Base-by-base conservation (phyloP, 75 land plant species). In the Azolla pinnata region DNA sequence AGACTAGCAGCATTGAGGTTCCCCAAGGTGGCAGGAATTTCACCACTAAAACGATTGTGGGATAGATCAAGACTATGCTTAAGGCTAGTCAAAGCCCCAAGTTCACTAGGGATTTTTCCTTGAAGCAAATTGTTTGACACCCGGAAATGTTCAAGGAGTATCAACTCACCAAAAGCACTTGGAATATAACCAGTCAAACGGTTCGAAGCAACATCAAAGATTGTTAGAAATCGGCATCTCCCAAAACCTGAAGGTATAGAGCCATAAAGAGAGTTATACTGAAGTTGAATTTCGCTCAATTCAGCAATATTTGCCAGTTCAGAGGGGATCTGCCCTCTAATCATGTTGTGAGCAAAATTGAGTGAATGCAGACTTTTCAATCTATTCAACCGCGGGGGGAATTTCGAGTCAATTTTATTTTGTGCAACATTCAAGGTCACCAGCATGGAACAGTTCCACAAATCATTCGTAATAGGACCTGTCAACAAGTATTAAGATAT, bases 271-370 rank as follows among this genome's bases (percentile, higher is more conserved):
- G 60, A 63, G 67, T 86, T 86, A 27, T 67, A 32, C 18, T 71
- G 59, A 12, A 86, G 66, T 29, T 69, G 60, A 18, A 86, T 64
- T 27, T 70, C 74, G 1, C 60, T 61, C 24, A 91, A 73, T 16
- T 80, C 57, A 12, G 51, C 55, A 0, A 75, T 70, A 21, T 54
- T 54, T 31, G 77, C 30, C 24, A 80, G 57, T 56, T 75, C 60
- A 19, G 49, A 57, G 18, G 81, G 83, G 28, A 82, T 34, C 3
- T 65, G 35, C 38, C 81, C 84, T 10, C 69, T 59, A 5, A 85
- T 60, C 12, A 55, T 66, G 61, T 91, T 91, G 61, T 30, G 70
- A 62, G 83, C 79, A 9, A 91, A 49, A 64, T 88, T 88, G 26
- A 90, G 76, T 64, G 82, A 74, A 20, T 70, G 78, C 1, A 90